phyloP scores from a whole-genome alignment of 1,284 basidiomycete species.

The Microstroma glucosiphilum region DNA sequence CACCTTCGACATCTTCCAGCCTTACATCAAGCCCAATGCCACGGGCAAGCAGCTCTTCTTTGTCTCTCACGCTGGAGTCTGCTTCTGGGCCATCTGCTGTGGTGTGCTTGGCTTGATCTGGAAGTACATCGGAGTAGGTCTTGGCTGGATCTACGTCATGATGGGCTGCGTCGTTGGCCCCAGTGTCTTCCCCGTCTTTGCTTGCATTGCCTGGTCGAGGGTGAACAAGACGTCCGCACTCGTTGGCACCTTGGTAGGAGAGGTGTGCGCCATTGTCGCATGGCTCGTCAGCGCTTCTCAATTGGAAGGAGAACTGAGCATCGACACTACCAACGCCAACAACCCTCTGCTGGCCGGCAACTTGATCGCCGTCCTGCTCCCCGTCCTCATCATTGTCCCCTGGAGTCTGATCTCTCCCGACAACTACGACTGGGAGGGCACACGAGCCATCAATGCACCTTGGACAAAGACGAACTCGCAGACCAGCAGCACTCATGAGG shows the following conservation, averaged over 20 bases:
- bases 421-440: constrained; percentile 40
- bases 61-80: constrained; percentile 61
- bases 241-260: constrained; percentile 65
- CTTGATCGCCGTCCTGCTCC: constrained; percentile 73
- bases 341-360: constrained; percentile 68
- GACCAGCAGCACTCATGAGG: not conserved
- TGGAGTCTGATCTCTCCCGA: constrained; percentile 40
- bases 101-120: constrained; percentile 77
- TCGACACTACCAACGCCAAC: constrained; percentile 62
- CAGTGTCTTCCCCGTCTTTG: constrained; percentile 77
- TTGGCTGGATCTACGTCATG: constrained; percentile 56
- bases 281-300: constrained; percentile 70
- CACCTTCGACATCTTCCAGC: constrained; percentile 61
- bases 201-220: constrained; percentile 55
- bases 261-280: constrained; percentile 65
- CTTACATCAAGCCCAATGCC: constrained; percentile 61
- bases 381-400: constrained; percentile 66
- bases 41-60: constrained; percentile 61
- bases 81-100: constrained; percentile 64
- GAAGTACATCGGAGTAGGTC: constrained; percentile 77
- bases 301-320: constrained; percentile 73
- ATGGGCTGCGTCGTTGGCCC: constrained; percentile 79
- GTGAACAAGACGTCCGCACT: constrained; percentile 53
- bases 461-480: constrained; percentile 1
- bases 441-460: constrained; percentile 43